Base-by-base conservation (phyloP, 306 rosid genomes). In the Amphicarpaea edgeworthii region DNA sequence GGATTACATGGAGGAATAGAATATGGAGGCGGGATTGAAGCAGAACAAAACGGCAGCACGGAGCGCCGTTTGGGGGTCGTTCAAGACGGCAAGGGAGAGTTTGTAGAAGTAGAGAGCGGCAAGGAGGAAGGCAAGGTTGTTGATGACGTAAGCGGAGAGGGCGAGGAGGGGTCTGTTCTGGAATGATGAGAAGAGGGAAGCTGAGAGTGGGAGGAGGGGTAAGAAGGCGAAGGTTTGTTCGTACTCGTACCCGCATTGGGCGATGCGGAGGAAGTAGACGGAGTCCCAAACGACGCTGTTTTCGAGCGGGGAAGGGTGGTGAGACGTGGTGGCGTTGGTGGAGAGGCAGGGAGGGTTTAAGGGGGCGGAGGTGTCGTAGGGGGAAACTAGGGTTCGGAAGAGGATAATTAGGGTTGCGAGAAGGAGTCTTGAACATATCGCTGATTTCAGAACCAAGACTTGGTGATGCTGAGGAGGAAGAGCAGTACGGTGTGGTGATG, bases 21-120 rank as follows among this genome's bases (percentile, higher is more conserved):
- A 95, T 54, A 92, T 81, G 12, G 95, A 92, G 43, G 98, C 98
- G 8, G 97, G 98, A 59, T 95, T 95, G 85, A 95, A 92, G 88
- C 98, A 95, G 85, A 92, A 95, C 80, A 95, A 78, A 58, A 95
- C n/a, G 0, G 97, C 84, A 79, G 97, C 97, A 42, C 91, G 85
- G 16, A 87, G 46, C 4, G 98, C 93, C 8, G 78, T 83, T 54
- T 87, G 87, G 49, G 66, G 83, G 41, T 90, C 90, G 84, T 87
- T 86, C 87, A 95, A 85, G 76, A 92, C 57, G 19, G 77, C 37
- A 20, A 80, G 66, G 58, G 98, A 95, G 70, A 95, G 90, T 87
- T 93, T 90, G 88, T 90, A 83, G 55, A 90, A 75, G 84, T 87
- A 95, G 54, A 83, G 73, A 3, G 96, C 95, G 0, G 90, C 90